These are phyloP conservation scores for Emiliania huxleyi DNA, from an alignment of 78 protist species.

Conservation along the genomic window DNA sequence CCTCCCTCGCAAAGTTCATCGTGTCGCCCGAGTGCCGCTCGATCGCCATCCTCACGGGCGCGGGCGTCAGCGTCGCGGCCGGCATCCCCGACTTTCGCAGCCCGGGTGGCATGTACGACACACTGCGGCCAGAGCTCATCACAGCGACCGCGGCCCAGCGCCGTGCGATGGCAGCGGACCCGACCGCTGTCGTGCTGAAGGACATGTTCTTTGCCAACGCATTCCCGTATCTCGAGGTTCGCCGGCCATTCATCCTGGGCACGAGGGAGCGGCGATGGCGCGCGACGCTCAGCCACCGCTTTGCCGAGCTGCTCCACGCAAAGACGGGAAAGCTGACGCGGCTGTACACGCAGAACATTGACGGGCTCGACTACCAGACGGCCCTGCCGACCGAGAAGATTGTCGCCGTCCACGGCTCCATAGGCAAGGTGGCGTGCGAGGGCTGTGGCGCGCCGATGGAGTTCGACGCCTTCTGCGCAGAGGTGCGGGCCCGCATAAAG, in stretches of 20 bases:
- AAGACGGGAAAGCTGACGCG: not conserved
- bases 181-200: not conserved
- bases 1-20: not conserved
- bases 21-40: not conserved
- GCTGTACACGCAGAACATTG: not conserved
- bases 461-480: not conserved
- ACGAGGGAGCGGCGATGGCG: not conserved
- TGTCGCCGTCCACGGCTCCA: not conserved
- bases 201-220: not conserved
- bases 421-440: not conserved
- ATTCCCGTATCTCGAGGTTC: not conserved
- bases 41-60: not conserved
- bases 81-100: constrained; percentile 30
- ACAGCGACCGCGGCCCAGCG: not conserved
- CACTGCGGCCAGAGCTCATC: not conserved
- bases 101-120: not conserved
- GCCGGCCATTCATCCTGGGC: constrained; percentile 10
- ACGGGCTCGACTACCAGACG: not conserved
- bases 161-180: not conserved
- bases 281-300: not conserved
- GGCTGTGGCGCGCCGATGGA: not conserved
- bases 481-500: not conserved
- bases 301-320: not conserved
- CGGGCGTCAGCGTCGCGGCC: not conserved
- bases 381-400: not conserved